Evolutionary conservation across 345 rosid species (phyloP), one percentile per base, ranked within the genome.

Genomic region (Populus tremula): DNA sequence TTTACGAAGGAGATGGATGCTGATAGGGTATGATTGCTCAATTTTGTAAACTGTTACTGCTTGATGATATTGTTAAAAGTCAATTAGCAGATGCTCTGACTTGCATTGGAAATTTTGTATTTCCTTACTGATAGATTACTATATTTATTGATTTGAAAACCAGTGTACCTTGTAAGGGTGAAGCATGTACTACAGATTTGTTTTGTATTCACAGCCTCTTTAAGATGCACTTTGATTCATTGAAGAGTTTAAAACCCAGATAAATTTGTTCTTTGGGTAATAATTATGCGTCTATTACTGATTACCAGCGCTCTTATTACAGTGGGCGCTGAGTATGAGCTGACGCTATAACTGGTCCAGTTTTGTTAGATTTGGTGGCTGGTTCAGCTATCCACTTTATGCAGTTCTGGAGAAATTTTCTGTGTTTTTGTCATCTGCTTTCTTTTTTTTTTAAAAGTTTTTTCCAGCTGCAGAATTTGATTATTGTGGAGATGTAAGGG

Each of bases 1-100:
- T 69, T 78, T 12, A 89, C 98, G 1, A 84, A 85, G 75, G 99
- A 91, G 70, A 81, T 91, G 87, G 97, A 91, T 69, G 81, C 88
- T 20, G 91, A 90, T 72, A 84, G 89, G 73, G 98, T 94, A 84
- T 3, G 25, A 21, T 66, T 71, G 45, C 39, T 18, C 62, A 36
- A 0, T 62, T 54, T 50, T 25, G 10, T 31, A 18, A 8, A 39
- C n/a, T 2, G 23, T 36, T 10, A 1, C 33, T 35, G 64, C 29
- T 25, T 73, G 18, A 0, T 73, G 18, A 1, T 17, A 56, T 56
- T 56, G 23, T 23, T 56, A n/a, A n/a, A n/a, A 56, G 9, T 2
- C n/a, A 8, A 54, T 21, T n/a, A n/a, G 50, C 50, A 14, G 18
- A 47, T 47, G 50, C 50, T 11, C 16, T 45, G 50, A 13, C 14